phyloP scores from a whole-genome alignment of 164 flowering plant genomes.

The Piper betle region DNA sequence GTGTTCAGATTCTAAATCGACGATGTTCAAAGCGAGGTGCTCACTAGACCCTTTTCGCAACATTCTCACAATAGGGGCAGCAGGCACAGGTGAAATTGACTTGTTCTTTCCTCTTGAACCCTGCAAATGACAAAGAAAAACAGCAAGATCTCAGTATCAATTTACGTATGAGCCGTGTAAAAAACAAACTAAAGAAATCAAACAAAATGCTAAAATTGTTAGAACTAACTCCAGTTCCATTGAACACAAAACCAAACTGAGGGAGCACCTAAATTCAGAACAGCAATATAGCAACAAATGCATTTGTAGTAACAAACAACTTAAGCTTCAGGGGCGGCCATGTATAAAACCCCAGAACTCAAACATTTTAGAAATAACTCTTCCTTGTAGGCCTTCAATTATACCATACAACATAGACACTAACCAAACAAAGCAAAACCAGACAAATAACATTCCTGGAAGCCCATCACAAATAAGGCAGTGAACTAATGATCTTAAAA shows the following conservation, averaged over 20 bases:
- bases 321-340: no score
- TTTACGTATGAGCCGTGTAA: neutral
- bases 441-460: no score
- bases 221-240: no score
- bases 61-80: constrained; percentile 62
- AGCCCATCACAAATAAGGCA: no score
- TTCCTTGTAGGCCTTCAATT: no score
- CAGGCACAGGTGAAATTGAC: constrained; percentile 27
- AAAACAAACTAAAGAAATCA: no score
- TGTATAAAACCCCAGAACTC: no score
- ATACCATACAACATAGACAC: no score
- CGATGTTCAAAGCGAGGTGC: constrained; percentile 52
- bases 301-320: neutral
- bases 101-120: constrained; percentile 27
- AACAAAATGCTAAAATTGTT: neutral
- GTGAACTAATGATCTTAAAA: no score
- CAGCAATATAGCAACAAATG: neutral
- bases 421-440: no score
- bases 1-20: constrained; percentile 55
- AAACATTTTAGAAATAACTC: no score
- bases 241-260: neutral
- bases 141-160: neutral
- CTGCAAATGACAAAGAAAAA: constrained; percentile 24
- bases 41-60: constrained; percentile 83
- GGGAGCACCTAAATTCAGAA: neutral